Conservation (phyloP, 164 flowering plant species). For the Nymphaea thermarum region DNA sequence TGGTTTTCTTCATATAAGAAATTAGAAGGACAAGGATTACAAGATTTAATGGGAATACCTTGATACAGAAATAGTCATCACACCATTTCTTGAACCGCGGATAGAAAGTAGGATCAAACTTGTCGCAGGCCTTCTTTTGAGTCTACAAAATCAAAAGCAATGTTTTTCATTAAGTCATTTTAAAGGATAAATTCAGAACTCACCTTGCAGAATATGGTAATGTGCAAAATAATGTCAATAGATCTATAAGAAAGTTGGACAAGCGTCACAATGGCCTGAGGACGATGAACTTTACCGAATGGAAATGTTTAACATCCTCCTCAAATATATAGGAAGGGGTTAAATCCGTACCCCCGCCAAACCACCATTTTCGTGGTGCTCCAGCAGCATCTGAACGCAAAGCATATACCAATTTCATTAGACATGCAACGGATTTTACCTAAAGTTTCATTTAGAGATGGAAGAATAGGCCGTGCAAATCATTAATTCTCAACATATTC, state of each 20-base stretch:
- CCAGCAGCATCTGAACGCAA: slow-evolving; percentile 77
- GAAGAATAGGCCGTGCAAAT: too few species aligned
- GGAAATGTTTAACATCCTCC: slow-evolving; percentile 97
- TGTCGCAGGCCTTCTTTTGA: slow-evolving; percentile 87
- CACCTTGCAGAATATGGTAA: too few species aligned
- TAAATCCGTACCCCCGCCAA: slow-evolving; percentile 98
- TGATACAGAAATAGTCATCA: slow-evolving; percentile 92
- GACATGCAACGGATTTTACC: too few species aligned
- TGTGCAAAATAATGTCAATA: too few species aligned
- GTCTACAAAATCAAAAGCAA: slow-evolving; percentile 27
- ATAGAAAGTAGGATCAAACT: slow-evolving; percentile 87
- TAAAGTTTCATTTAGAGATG: too few species aligned
- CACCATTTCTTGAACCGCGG: slow-evolving; percentile 99
- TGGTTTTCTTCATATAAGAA: too few species aligned
- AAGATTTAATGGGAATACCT: slow-evolving; percentile 27
- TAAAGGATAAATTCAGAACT: too few species aligned
- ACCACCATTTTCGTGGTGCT: slow-evolving; percentile 99
- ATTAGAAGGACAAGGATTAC: too few species aligned
- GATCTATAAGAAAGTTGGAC: too few species aligned
- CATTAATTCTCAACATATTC: too few species aligned
- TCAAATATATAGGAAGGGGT: slow-evolving; percentile 92
- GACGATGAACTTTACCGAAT: slow-evolving; percentile 31
- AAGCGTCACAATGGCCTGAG: too few species aligned
- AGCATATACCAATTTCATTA: neutral
- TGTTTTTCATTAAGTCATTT: too few species aligned